A percentile compares a stretch with the other conserved stretches of the same genome.
Conservation (phyloP, 2,329 filamentous ascomycete species). For the Dactylellina parvicollis region DNA sequence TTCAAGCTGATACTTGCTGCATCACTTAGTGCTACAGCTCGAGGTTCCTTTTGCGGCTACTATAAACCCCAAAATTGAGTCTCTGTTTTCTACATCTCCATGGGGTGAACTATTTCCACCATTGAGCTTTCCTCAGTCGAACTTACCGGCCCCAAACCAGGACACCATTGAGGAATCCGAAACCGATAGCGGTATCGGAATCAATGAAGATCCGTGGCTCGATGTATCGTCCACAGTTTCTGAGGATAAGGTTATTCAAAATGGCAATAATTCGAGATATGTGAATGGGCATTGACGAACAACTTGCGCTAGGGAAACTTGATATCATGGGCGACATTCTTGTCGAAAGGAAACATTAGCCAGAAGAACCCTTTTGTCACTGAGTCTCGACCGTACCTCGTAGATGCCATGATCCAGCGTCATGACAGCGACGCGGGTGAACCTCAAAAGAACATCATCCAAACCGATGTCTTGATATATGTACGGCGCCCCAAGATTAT, state of each 20-base stretch:
- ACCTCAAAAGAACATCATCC: conserved; percentile 34
- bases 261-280: not conserved
- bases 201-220: conserved; percentile 41
- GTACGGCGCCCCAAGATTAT: conserved; percentile 1
- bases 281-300: not conserved
- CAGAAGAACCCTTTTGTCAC: conserved; percentile 69
- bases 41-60: conserved; percentile 29
- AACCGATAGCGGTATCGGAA: conserved; percentile 37
- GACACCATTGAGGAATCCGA: conserved; percentile 22
- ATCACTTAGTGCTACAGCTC: conserved; percentile 28
- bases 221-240: conserved; percentile 27
- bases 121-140: conserved; percentile 1
- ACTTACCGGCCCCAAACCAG: not conserved
- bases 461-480: conserved; percentile 33
- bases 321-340: conserved; percentile 77
- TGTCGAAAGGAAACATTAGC: conserved; percentile 62
- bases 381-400: conserved; percentile 73
- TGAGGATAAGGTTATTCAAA: conserved; percentile 36
- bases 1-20: not conserved
- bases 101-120: conserved; percentile 45
- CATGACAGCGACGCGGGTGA: conserved; percentile 54
- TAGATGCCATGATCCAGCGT: conserved; percentile 70
- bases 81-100: conserved; percentile 34
- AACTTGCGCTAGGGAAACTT: conserved; percentile 61
- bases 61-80: conserved; percentile 28